These are phyloP conservation scores for Penicillium sp. DNA, from an alignment of 2,329 filamentous ascomycete species.

Conservation along the genomic window DNA sequence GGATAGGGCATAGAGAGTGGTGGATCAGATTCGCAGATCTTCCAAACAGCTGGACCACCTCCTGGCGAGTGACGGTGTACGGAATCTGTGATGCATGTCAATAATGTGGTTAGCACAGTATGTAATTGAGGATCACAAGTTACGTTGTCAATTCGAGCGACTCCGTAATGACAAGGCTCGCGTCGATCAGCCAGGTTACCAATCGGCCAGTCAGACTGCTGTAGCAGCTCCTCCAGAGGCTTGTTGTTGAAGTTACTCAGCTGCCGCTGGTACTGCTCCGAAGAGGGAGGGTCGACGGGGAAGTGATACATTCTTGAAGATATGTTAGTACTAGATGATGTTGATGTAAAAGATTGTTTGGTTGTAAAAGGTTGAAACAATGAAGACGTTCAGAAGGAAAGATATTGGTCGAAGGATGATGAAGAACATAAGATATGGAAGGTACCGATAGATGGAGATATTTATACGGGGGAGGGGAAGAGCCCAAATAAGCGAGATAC, in stretches of 20 bases:
- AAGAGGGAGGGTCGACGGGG: neutral
- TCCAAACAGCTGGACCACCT: conserved; percentile 48
- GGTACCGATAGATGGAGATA: no score
- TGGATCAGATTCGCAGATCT: conserved; percentile 33
- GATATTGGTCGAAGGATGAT: neutral
- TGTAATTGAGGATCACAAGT: conserved; percentile 15
- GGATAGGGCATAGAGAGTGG: conserved; percentile 43
- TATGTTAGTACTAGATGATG: neutral
- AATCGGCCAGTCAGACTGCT: neutral
- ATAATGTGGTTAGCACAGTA: neutral
- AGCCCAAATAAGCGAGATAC: no score
- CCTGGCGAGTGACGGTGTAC: conserved; percentile 47
- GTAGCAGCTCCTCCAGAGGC: neutral
- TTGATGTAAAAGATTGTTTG: neutral
- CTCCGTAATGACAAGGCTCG: conserved; percentile 23
- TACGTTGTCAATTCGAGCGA: conserved; percentile 38
- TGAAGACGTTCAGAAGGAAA: neutral
- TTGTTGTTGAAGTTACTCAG: neutral
- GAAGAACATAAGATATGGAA: no score
- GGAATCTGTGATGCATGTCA: conserved; percentile 39
- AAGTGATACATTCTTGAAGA: neutral
- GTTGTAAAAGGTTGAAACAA: neutral
- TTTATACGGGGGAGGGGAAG: no score
- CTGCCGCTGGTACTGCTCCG: neutral
- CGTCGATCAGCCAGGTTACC: neutral